Conservation (phyloP, 345 rosid genomes). For the Syzygium jambos region DNA sequence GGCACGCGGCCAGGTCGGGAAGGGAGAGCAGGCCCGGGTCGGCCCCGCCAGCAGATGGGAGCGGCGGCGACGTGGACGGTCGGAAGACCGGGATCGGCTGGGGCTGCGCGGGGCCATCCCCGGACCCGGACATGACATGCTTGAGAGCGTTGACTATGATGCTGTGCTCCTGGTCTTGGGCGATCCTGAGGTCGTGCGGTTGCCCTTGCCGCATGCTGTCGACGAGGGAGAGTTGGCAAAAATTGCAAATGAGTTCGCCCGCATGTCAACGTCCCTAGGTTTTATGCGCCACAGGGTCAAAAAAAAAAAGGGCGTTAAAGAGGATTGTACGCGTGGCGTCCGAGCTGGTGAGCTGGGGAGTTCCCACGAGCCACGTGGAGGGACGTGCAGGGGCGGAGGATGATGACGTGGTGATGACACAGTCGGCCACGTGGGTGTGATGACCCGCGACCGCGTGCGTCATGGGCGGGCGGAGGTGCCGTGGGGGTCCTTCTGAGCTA, state of each 20-base stretch:
- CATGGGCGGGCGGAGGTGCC: neutral
- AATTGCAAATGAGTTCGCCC: neutral
- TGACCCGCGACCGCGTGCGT: neutral
- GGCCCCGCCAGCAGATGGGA: neutral
- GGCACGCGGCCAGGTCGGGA: neutral
- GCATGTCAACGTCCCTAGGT: accelerated
- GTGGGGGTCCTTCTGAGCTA: neutral
- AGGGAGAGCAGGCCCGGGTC: neutral
- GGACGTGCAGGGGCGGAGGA: neutral
- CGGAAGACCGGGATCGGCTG: neutral
- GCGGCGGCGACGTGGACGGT: neutral
- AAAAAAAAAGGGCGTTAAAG: accelerated
- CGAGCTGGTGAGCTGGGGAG: neutral
- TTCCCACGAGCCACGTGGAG: neutral
- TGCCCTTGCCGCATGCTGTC: neutral
- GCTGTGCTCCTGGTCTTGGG: neutral
- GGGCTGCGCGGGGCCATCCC: neutral
- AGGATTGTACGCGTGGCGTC: neutral
- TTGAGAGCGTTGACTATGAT: neutral
- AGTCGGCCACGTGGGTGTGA: neutral
- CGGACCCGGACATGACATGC: neutral
- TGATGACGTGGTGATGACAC: neutral
- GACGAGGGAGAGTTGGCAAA: neutral
- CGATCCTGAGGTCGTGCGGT: accelerated
- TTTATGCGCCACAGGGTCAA: neutral